phyloP scores from a whole-genome alignment of 352 stramenopile genomes.

The Phytophthora ramorum region DNA sequence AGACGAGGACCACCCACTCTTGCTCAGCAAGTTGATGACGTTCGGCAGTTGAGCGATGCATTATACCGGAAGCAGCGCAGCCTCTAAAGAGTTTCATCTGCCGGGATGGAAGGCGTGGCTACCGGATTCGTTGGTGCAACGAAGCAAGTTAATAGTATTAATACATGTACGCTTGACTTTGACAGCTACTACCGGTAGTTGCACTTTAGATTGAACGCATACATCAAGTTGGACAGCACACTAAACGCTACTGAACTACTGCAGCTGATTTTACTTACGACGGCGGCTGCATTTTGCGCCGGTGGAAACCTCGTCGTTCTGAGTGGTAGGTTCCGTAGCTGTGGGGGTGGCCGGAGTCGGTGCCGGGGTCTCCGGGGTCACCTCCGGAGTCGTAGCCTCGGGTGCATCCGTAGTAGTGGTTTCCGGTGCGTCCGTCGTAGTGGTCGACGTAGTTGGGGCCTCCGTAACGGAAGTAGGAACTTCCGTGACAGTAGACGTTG shows the following conservation, averaged over 20 bases:
- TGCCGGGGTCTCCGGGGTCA: conserved; percentile 9
- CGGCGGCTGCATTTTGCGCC: conserved; percentile 38
- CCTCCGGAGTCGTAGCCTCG: conserved; percentile 18
- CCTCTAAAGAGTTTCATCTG: background rate
- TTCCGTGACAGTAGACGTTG: conserved; percentile 1
- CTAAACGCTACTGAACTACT: background rate
- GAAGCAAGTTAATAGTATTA: no score
- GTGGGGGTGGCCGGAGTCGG: conserved; percentile 13
- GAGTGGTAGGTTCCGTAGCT: conserved; percentile 14
- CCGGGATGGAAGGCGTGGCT: background rate
- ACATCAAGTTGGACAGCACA: background rate
- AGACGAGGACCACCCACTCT: no score
- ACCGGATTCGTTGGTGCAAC: no score
- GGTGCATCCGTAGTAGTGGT: conserved; percentile 19
- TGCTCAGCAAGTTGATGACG: no score
- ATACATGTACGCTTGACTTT: no score
- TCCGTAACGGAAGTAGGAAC: conserved; percentile 15
- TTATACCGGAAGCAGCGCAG: background rate
- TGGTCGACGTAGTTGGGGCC: conserved; percentile 6
- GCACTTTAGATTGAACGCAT: conserved; percentile 8
- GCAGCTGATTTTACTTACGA: conserved; percentile 19
- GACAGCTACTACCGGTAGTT: background rate
- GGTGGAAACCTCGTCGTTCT: conserved; percentile 7
- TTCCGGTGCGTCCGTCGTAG: conserved; percentile 9
- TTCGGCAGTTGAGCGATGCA: background rate